Conservation (phyloP, 2,329 filamentous ascomycete species). For the Trichoderma sp. region DNA sequence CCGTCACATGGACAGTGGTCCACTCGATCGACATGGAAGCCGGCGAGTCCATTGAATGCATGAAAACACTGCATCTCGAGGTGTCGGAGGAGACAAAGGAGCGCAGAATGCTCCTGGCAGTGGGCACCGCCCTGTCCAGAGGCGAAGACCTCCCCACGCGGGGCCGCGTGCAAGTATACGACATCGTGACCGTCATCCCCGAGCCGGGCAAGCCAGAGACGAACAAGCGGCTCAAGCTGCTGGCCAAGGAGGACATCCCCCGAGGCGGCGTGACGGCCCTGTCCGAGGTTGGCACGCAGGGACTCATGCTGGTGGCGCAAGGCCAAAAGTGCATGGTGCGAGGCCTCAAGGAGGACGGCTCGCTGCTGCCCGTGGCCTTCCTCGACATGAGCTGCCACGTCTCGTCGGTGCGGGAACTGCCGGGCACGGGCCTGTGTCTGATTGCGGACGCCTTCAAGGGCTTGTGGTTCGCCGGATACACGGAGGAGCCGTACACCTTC, state of each 20-base stretch:
- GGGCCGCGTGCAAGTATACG: slow-evolving; percentile 86
- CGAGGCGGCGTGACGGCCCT: slow-evolving; percentile 88
- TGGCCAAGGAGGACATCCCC: slow-evolving; percentile 87
- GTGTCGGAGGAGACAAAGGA: slow-evolving; percentile 90
- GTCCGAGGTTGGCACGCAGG: slow-evolving; percentile 81
- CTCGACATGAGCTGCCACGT: slow-evolving; percentile 98
- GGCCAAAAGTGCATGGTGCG: slow-evolving; percentile 97
- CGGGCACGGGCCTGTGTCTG: slow-evolving; percentile 80
- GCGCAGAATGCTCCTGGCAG: slow-evolving; percentile 75
- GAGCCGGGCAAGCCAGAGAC: slow-evolving; percentile 85
- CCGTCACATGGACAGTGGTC: slow-evolving; percentile 75
- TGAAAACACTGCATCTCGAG: slow-evolving; percentile 83
- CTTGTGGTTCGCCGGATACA: slow-evolving; percentile 94
- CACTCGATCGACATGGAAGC: slow-evolving; percentile 73
- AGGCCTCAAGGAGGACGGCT: slow-evolving; percentile 92
- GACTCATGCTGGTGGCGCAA: slow-evolving; percentile 85
- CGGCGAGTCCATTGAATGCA: slow-evolving; percentile 75
- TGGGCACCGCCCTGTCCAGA: slow-evolving; percentile 82
- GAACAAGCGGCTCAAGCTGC: slow-evolving; percentile 78
- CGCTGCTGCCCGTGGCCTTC: slow-evolving; percentile 89
- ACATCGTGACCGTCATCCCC: slow-evolving; percentile 88
- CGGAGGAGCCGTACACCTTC: slow-evolving; percentile 95
- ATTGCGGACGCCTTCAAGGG: slow-evolving; percentile 92
- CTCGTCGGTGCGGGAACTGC: slow-evolving; percentile 79
- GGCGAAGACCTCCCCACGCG: slow-evolving; percentile 89